Evolutionary conservation across 345 rosid genomes (phyloP), one percentile per base, ranked within the genome.

Genomic region (Trapa incisa): DNA sequence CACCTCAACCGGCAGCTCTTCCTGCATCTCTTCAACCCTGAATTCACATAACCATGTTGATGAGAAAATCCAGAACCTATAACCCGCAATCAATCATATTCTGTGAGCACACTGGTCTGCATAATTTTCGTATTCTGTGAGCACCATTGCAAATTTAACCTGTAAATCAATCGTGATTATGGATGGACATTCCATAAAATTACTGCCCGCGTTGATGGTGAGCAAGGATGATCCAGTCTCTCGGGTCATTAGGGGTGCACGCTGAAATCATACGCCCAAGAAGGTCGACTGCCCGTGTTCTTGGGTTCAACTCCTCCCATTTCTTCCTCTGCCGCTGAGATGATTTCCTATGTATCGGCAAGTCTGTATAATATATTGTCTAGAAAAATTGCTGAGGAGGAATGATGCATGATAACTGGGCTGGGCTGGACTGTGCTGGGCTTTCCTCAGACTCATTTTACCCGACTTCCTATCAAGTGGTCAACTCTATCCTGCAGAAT

Each of bases 261-360:
- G 43, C 73, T 91, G 74, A 89, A 87, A 68, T 73, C 79, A 4
- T 91, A 87, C 71, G 94, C 90, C 37, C 91, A 80, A n/a, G 93
- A 83, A 75, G 94, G 94, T 47, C 83, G 97, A 47, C 84, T 89
- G 29, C 29, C 65, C 97, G 92, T 0, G 74, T 84, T 76, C 92
- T 91, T 36, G 89, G 96, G 45, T 73, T 80, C 5, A 73, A 85
- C 45, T 70, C 78, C 43, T 66, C 81, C 53, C 76, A 78, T 67
- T 89, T 89, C 76, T 68, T 75, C 67, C 86, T 89, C 69, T 82
- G 85, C 75, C 71, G 67, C 63, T 61, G 72, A 68, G 68, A 74
- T 52, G 72, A 76, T 47, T 85, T 81, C 42, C 75, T 75, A 17
- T 79, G 84, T 86, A 77, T 10, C 47, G 6, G 3, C 48, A 45